phyloP scores from a whole-genome alignment of 805 yeast genomes.

The Teunomyces gatunensis region DNA sequence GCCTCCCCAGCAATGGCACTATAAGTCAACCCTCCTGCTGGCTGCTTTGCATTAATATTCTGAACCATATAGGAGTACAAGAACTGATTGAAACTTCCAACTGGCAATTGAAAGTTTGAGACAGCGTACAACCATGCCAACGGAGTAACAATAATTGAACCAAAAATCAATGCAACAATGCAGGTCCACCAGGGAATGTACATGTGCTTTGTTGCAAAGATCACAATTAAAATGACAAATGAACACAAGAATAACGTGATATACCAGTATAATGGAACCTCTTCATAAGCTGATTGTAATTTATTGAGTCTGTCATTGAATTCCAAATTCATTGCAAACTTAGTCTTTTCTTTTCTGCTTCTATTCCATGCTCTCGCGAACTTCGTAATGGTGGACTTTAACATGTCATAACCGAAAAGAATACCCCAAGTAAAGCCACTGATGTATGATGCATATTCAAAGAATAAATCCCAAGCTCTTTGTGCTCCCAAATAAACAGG shows the following conservation, averaged over 20 bases:
- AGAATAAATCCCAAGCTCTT: conserved; percentile 25
- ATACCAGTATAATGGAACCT: conserved; percentile 46
- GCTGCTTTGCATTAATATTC: conserved; percentile 12
- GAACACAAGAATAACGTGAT: conserved; percentile 30
- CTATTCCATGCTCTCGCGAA: conserved; percentile 8
- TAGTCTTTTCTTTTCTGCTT: conserved; percentile 6
- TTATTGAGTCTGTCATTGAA: conserved; percentile 44
- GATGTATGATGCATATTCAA: conserved; percentile 23
- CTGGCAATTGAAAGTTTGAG: conserved; percentile 25
- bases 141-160: conserved; percentile 24
- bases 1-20: conserved; percentile 26
- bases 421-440: conserved; percentile 25
- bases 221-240: conserved; percentile 29
- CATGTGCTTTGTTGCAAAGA: conserved; percentile 29
- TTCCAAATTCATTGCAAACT: conserved; percentile 12
- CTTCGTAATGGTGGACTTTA: conserved; percentile 8
- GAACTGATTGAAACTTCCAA: conserved; percentile 25
- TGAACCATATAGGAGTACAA: conserved; percentile 19
- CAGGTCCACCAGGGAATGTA: conserved; percentile 23
- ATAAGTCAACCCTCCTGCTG: conserved; percentile 23
- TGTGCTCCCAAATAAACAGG: conserved; percentile 25
- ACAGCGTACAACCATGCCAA: conserved; percentile 25
- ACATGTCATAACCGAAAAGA: conserved; percentile 16
- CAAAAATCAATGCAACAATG: conserved; percentile 19
- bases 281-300: conserved; percentile 34